Evolutionary conservation across 1,284 basidiomycete genomes (phyloP), one percentile per base, ranked within the genome.

Genomic region (Puccinia novopanici): DNA sequence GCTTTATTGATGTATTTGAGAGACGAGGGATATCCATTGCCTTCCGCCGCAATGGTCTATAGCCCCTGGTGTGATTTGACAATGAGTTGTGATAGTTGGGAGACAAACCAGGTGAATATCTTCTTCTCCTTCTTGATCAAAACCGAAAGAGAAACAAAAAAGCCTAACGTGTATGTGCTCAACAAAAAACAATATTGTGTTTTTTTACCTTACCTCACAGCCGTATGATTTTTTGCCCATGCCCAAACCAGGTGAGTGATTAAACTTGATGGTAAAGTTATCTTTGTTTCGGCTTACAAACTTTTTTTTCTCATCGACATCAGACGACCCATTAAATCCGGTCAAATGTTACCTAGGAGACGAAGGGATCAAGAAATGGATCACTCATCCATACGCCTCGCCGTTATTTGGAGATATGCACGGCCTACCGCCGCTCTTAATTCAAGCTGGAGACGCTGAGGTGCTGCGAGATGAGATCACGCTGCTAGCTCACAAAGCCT

Each of bases 71-170:
- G 95, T 82, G 93, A 85, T 70, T 40, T 85, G 54, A 85, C 84
- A 3, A 92, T 96, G 90, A 96, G 94, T 82, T 98, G 95, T 86
- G 93, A 96, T 82, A 95, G 93, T 50, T 98, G 96, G 96, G 94
- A 98, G 75, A 93, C 92, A 76, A 98, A 98, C 85, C 91, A 92
- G 22, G 88, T 65, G 88, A 50, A 59, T 52, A 37, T 30, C 52
- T 54, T 54, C 15, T 37, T 40, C 42, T 50, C 15, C 15, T 45
- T 48, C 9, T 45, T 48, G 0, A 24, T 55, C 54, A 10, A 17
- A 22, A 3, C 54, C 24, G n/a, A n/a, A n/a, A n/a, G n/a, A 48
- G 2, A 13, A 48, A 48, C 10, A 48, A 48, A 48, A 70, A 19
- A 52, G 34, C 34, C 34, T 34, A 34, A 1, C 1, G 34, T 34